Base-by-base conservation (phyloP, 305 asterid genomes). In the Solanum hybrid region DNA sequence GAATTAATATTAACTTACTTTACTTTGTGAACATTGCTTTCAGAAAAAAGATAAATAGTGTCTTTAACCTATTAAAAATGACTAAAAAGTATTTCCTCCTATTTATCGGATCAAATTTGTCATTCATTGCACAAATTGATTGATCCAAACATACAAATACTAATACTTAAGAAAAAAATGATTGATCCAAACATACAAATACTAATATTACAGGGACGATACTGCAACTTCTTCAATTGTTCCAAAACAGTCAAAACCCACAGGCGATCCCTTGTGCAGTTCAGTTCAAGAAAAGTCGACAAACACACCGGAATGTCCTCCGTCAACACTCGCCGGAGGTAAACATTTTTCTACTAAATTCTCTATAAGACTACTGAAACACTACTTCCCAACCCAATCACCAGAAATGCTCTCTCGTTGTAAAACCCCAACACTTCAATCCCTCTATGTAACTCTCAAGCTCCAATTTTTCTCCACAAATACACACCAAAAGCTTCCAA, bases 391-490 rank as follows among this genome's bases (percentile, higher is more conserved):
- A 76, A 32, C 22, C 31, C 84, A 34, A 79, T 24, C 31, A 79
- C 51, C 17, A 45, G 75, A 45, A 3, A 85, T 85, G 88, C 31
- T 85, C 45, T 57, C 88, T 38, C 88, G 77, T 85, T 57, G 32
- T 51, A 85, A 57, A 85, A 85, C 77, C 77, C 77, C 77, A 85
- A 31, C 77, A 31, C 41, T 85, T 85, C 45, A 85, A 85, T 88
- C 89, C 90, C 89, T 87, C 37, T 87, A 65, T 91, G 68, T 89
- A 90, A 27, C 90, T 85, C n/a, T 91, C 85, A 32, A 89, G 87
- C 87, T 79, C 45, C 90, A 75, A 73, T 88, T 87, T 88, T 91
- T 92, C 92, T 93, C 93, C 86, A 65, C 93, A 88, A 85, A 91
- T 31, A 24, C 86, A 24, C 65, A 24, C 65, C 86, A 80, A 80